These are phyloP conservation scores for Hippophae gyantsensis DNA, from an alignment of 306 rosid species.

Conservation along the genomic window DNA sequence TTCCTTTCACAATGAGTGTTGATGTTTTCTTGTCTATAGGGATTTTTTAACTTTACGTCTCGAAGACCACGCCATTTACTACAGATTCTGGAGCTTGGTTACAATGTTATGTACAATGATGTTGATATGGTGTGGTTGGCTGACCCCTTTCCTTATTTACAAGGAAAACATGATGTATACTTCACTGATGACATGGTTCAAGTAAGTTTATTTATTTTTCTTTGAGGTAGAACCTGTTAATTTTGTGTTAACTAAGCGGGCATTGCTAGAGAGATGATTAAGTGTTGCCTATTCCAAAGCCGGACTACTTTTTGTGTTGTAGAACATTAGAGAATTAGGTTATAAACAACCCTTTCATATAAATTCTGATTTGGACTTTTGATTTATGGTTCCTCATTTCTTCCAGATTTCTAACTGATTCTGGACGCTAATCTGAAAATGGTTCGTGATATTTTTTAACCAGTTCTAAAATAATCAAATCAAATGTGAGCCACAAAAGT, in stretches of 20 bases:
- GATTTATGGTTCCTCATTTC: too few species aligned
- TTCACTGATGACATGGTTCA: constrained; percentile 92
- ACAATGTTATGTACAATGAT: constrained; percentile 91
- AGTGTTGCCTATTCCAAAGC: not conserved
- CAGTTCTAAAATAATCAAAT: too few species aligned
- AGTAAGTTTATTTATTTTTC: constrained; percentile 38
- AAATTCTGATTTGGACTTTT: too few species aligned
- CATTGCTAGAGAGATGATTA: not conserved
- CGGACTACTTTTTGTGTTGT: too few species aligned
- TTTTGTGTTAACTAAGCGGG: constrained; percentile 1
- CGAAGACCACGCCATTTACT: constrained; percentile 82
- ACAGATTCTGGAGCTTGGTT: constrained; percentile 92
- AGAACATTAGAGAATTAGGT: too few species aligned
- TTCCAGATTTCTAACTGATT: too few species aligned
- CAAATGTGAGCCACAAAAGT: too few species aligned
- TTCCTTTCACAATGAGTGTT: constrained; percentile 5
- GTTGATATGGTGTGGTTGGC: constrained; percentile 98
- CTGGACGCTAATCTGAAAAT: too few species aligned
- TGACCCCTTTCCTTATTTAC: constrained; percentile 76
- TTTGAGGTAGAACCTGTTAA: constrained; percentile 6
- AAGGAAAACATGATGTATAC: constrained; percentile 84
- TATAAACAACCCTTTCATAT: too few species aligned
- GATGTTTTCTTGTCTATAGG: constrained; percentile 35
- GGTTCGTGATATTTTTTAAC: too few species aligned
- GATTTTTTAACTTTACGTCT: constrained; percentile 96